phyloP scores from a whole-genome alignment of 331 rosid genomes.

The Acacia pycnantha region DNA sequence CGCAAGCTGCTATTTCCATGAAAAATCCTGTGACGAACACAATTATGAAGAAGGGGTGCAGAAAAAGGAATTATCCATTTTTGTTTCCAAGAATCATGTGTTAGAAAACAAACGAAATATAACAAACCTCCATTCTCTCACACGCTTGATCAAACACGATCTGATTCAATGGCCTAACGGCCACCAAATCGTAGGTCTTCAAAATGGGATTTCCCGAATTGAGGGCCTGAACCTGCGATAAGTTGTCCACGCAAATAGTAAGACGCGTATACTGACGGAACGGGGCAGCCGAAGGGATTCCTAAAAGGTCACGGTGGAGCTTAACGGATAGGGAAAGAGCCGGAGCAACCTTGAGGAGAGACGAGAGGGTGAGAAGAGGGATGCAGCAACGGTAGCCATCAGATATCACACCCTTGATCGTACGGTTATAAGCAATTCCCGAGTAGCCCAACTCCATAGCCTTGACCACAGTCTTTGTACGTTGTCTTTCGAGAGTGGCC shows the following conservation, averaged over 20 bases:
- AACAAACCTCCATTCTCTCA: slow-evolving; percentile 67
- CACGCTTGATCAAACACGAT: slow-evolving; percentile 67
- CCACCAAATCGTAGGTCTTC: slow-evolving; percentile 80
- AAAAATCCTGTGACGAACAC: background rate
- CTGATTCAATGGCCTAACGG: slow-evolving; percentile 73
- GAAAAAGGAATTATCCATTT: background rate
- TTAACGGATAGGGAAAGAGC: slow-evolving; percentile 59
- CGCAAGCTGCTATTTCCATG: background rate
- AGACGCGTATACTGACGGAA: slow-evolving; percentile 93
- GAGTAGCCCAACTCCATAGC: slow-evolving; percentile 90
- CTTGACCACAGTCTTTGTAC: slow-evolving; percentile 58
- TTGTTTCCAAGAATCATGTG: background rate
- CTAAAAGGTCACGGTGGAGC: slow-evolving; percentile 74
- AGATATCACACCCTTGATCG: slow-evolving; percentile 85
- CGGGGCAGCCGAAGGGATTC: slow-evolving; percentile 56
- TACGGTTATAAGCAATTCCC: slow-evolving; percentile 84
- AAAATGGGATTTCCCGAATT: slow-evolving; percentile 76
- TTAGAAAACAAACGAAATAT: background rate
- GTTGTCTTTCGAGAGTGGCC: slow-evolving; percentile 37
- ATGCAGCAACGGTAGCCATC: slow-evolving; percentile 81
- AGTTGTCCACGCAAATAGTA: slow-evolving; percentile 53
- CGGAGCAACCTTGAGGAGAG: slow-evolving; percentile 71
- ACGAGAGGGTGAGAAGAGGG: slow-evolving; percentile 53
- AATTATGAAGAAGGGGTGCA: background rate
- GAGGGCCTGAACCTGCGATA: slow-evolving; percentile 53